These are phyloP conservation scores for Boletus rubescentipes DNA, from an alignment of 768 basidiomycete species.

Conservation along the genomic window DNA sequence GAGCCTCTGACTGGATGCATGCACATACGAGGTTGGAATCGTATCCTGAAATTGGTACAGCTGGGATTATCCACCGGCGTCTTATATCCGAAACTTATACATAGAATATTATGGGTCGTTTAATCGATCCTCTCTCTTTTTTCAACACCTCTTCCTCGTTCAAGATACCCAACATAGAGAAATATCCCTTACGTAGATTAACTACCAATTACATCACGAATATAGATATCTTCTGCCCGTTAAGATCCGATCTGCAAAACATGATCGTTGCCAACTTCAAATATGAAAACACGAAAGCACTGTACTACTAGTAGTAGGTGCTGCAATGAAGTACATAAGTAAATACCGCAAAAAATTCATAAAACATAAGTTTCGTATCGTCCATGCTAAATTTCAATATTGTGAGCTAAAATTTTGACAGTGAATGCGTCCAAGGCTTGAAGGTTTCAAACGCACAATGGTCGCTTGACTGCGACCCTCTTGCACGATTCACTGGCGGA, in stretches of 20 bases:
- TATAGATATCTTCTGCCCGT: too few relatives aligned
- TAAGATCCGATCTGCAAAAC: too few relatives aligned
- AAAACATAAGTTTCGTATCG: neutral
- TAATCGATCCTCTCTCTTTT: neutral
- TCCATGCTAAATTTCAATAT: neutral
- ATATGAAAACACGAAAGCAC: neutral
- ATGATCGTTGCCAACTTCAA: too few relatives aligned
- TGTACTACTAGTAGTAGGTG: too few relatives aligned
- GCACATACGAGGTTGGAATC: neutral
- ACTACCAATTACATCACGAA: neutral
- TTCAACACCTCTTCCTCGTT: neutral
- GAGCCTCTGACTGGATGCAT: neutral
- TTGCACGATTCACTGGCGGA: constrained; percentile 10
- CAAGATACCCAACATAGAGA: constrained; percentile 1
- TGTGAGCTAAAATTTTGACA: neutral
- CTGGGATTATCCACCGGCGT: neutral
- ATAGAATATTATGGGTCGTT: neutral
- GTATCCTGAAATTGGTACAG: constrained; percentile 2
- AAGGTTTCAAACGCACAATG: constrained; percentile 13
- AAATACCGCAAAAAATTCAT: neutral
- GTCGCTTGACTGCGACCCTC: constrained; percentile 16
- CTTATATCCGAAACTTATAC: neutral
- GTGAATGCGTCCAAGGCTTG: neutral
- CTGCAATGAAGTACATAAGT: neutral
- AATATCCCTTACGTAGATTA: neutral